A percentile compares a stretch with the other conserved stretches of the same genome.
Conservation (phyloP, 768 basidiomycete genomes). For the Lentinula guzmanii region DNA sequence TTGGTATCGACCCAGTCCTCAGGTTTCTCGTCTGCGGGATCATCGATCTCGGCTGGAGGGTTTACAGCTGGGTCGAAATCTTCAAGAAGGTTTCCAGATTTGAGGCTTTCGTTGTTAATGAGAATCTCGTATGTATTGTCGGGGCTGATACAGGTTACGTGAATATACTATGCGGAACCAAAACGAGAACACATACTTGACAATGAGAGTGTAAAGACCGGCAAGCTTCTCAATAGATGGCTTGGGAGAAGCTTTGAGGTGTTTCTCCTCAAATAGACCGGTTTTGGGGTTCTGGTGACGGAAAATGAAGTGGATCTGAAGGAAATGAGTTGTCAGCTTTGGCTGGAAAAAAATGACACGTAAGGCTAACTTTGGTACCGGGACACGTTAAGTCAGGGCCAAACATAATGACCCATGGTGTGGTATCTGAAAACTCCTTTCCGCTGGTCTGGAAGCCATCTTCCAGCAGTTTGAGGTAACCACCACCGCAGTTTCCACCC, state of each 20-base stretch:
- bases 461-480: conserved; percentile 94
- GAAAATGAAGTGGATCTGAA: conserved; percentile 97
- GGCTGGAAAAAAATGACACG: not conserved
- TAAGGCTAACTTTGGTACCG: conserved; percentile 67
- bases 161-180: not conserved
- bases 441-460: conserved; percentile 92
- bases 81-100: conserved; percentile 80
- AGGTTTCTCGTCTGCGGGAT: conserved; percentile 88
- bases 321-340: conserved; percentile 6
- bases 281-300: conserved; percentile 92
- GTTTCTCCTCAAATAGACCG: conserved; percentile 95
- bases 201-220: conserved; percentile 90
- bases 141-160: conserved; percentile 42
- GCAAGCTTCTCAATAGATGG: conserved; percentile 88
- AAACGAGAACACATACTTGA: conserved; percentile 57
- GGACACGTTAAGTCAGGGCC: conserved; percentile 94
- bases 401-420: conserved; percentile 96
- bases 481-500: conserved; percentile 98
- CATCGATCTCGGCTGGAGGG: conserved; percentile 89
- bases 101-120: conserved; percentile 81
- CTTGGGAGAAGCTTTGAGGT: conserved; percentile 73
- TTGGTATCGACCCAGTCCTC: conserved; percentile 88
- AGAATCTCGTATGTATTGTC: conserved; percentile 92
- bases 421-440: conserved; percentile 91
- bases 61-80: conserved; percentile 94